These are phyloP conservation scores for Dipteronia sinensis DNA, from an alignment of 345 rosid species.

Conservation along the genomic window DNA sequence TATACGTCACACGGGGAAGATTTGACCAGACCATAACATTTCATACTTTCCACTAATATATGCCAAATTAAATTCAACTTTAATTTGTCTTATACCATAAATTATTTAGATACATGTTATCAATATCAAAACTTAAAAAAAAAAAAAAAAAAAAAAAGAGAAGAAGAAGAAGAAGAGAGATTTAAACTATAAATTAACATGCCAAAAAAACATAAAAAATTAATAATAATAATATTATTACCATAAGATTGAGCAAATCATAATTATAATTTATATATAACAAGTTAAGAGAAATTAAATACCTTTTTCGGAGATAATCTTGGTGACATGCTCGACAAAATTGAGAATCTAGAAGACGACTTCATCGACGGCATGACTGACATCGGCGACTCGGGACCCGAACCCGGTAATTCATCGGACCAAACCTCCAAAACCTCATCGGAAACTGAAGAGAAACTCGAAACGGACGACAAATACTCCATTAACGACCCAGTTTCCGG, in stretches of 20 bases:
- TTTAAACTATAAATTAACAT: not conserved
- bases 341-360: constrained; percentile 44
- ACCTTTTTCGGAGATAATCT: constrained; percentile 49
- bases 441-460: constrained; percentile 56
- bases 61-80: not conserved
- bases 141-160: not conserved
- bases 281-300: constrained; percentile 1
- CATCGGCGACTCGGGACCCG: constrained; percentile 43
- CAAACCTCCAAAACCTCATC: constrained; percentile 29
- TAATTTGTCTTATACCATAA: not conserved
- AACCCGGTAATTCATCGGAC: constrained; percentile 15
- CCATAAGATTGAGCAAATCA: not conserved
- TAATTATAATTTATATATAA: not conserved
- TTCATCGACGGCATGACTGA: constrained; percentile 35
- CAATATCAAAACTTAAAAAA: not conserved
- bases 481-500: constrained; percentile 41
- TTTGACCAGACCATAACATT: no score
- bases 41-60: no score
- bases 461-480: constrained; percentile 57
- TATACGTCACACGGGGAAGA: no score
- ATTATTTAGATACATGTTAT: not conserved
- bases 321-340: constrained; percentile 41
- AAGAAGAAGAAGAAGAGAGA: not conserved
- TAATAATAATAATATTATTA: not conserved
- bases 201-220: not conserved